Percentiles rank a stretch among this genome's conserved stretches.
phyloP scores from a whole-genome alignment of 208 protist genomes.

The Wallacemonas collosoma region DNA sequence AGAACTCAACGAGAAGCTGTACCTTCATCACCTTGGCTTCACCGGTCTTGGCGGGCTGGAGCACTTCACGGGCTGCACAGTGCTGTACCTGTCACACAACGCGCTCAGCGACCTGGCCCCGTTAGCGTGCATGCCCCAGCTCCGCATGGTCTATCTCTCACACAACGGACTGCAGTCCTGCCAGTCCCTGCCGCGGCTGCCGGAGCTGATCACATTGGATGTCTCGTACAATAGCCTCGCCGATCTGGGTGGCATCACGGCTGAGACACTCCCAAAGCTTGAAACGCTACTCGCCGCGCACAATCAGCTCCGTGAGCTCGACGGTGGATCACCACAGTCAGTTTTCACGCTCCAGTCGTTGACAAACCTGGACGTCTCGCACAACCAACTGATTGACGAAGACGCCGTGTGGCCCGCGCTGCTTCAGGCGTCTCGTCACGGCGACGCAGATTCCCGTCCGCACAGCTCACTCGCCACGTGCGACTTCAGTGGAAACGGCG shows the following conservation, averaged over 20 bases:
- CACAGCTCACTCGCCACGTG: slow-evolving; percentile 4
- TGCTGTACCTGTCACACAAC: slow-evolving; percentile 94
- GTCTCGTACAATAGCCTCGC: slow-evolving; percentile 81
- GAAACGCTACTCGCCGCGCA: slow-evolving; percentile 58
- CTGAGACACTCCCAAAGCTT: slow-evolving; percentile 36
- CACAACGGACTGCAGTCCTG: slow-evolving; percentile 82
- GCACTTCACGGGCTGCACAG: slow-evolving; percentile 74
- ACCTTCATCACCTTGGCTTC: slow-evolving; percentile 92
- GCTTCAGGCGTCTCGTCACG: background rate
- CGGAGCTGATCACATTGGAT: slow-evolving; percentile 77
- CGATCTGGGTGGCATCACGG: slow-evolving; percentile 37
- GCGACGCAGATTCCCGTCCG: slow-evolving; percentile 10
- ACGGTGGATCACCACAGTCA: slow-evolving; percentile 4
- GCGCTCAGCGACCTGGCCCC: slow-evolving; percentile 74
- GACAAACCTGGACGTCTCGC: slow-evolving; percentile 42
- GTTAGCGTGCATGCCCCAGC: slow-evolving; percentile 53
- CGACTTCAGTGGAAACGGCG: slow-evolving; percentile 74
- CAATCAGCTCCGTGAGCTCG: slow-evolving; percentile 44
- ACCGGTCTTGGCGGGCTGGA: slow-evolving; percentile 63
- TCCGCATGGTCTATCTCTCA: slow-evolving; percentile 85
- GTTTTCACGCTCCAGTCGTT: slow-evolving; percentile 18
- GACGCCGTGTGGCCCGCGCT: slow-evolving; percentile 26
- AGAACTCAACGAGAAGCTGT: slow-evolving; percentile 94
- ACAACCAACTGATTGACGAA: slow-evolving; percentile 33
- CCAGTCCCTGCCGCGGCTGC: slow-evolving; percentile 61